phyloP scores from a whole-genome alignment of 1,284 basidiomycete species.

The Cryptococcus floricola region DNA sequence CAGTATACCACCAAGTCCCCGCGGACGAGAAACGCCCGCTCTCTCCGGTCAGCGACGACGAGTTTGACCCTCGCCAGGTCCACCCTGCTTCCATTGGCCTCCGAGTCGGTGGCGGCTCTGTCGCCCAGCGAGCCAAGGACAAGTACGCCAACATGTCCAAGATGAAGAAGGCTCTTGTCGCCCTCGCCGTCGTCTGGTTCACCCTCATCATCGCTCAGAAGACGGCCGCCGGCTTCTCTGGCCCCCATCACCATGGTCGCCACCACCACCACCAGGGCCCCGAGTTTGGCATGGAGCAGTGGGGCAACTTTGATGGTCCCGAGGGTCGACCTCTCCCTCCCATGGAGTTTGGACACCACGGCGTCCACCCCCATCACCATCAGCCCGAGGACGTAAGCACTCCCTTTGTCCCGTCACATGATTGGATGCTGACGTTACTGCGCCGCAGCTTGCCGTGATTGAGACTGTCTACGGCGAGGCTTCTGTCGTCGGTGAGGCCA shows the following conservation, averaged over 20 bases:
- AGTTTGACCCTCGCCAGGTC: neutral
- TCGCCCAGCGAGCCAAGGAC: constrained; percentile 2
- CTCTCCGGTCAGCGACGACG: constrained; percentile 1
- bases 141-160: constrained; percentile 6
- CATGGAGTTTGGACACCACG: neutral
- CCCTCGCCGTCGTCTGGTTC: constrained; percentile 9
- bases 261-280: constrained; percentile 1
- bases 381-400: too few relatives aligned
- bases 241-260: constrained; percentile 3
- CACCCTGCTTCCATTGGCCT: constrained; percentile 15
- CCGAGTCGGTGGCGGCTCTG: neutral
- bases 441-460: constrained; percentile 6
- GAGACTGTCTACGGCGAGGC: constrained; percentile 8
- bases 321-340: neutral
- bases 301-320: neutral
- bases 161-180: constrained; percentile 16
- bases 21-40: constrained; percentile 12
- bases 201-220: constrained; percentile 4
- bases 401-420: too few relatives aligned
- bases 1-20: constrained; percentile 10
- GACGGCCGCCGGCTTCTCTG: neutral
- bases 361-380: neutral
- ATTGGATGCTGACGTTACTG: neutral
- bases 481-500: constrained; percentile 3
- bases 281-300: neutral